These are phyloP conservation scores for Magnaporthiopsis poae DNA, from an alignment of 2,329 filamentous ascomycete species.

Conservation along the genomic window DNA sequence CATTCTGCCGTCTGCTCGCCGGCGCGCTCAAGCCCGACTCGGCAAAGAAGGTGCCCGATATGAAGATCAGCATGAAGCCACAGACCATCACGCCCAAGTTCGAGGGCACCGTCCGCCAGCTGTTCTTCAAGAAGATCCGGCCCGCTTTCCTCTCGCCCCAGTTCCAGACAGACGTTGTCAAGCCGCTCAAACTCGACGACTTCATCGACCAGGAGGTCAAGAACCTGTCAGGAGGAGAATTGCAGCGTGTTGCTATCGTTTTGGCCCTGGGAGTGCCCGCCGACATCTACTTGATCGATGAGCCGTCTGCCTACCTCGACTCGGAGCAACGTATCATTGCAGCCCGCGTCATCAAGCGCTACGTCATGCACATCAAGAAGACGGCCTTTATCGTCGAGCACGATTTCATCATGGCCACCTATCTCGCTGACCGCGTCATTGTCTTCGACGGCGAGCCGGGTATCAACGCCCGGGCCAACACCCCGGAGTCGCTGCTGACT, in stretches of 20 bases:
- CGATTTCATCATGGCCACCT: slow-evolving; percentile 92
- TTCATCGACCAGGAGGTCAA: slow-evolving; percentile 99
- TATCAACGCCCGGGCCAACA: slow-evolving; percentile 76
- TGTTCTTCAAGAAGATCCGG: slow-evolving; percentile 99
- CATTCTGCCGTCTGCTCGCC: slow-evolving; percentile 92
- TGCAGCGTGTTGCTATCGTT: slow-evolving; percentile 97
- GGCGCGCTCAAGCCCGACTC: slow-evolving; percentile 87
- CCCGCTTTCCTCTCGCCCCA: slow-evolving; percentile 90
- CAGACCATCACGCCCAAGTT: slow-evolving; percentile 99
- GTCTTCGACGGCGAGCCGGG: slow-evolving; percentile 95
- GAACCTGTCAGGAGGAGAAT: slow-evolving; percentile 96
- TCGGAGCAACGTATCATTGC: slow-evolving; percentile 98
- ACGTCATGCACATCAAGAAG: slow-evolving; percentile 99
- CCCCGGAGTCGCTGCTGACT: slow-evolving; percentile 81
- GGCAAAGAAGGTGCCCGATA: slow-evolving; percentile 67
- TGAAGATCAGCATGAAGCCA: slow-evolving; percentile 99
- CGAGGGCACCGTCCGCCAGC: slow-evolving; percentile 86
- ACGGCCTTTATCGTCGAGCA: slow-evolving; percentile 98
- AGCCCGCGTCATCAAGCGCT: slow-evolving; percentile 95
- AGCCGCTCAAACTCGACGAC: slow-evolving; percentile 96
- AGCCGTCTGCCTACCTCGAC: slow-evolving; percentile 93
- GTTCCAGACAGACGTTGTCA: slow-evolving; percentile 99
- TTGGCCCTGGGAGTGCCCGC: slow-evolving; percentile 90
- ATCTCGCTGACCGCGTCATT: slow-evolving; percentile 81
- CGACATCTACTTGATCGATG: slow-evolving; percentile 97